Evolutionary conservation across 169 alveolate species (phyloP).

Genomic region (Cryptosporidium ryanae): DNA sequence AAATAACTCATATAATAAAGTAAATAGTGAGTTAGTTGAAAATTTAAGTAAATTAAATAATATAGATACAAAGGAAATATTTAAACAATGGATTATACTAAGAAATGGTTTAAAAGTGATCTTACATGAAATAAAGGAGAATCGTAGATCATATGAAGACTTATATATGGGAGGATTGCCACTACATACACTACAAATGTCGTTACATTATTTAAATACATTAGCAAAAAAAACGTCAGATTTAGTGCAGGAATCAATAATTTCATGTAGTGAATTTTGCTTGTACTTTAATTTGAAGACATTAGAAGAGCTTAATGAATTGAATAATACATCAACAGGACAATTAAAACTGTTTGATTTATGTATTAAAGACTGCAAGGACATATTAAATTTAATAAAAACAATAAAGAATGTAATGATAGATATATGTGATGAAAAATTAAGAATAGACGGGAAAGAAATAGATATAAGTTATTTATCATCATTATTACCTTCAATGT

Average conservation of each 20-base stretch:
- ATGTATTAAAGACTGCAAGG: slow-evolving; percentile 42
- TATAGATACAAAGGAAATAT: slow-evolving; percentile 50
- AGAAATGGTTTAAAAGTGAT: slow-evolving; percentile 37
- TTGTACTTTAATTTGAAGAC: slow-evolving; percentile 35
- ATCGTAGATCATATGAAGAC: slow-evolving; percentile 71
- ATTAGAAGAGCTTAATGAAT: slow-evolving; percentile 29
- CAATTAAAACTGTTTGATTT: slow-evolving; percentile 50
- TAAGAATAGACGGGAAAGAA: slow-evolving; percentile 67
- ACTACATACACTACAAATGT: slow-evolving; percentile 59
- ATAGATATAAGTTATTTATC: slow-evolving; percentile 51
- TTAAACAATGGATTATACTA: slow-evolving; percentile 57
- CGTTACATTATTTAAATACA: slow-evolving; percentile 42
- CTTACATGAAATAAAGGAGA: slow-evolving; percentile 23
- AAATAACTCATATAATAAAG: slow-evolving; percentile 17
- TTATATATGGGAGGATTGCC: slow-evolving; percentile 70
- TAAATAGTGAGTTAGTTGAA: slow-evolving; percentile 21
- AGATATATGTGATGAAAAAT: slow-evolving; percentile 41
- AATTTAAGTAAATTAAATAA: slow-evolving; percentile 14
- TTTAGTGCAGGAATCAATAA: slow-evolving; percentile 49
- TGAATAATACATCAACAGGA: slow-evolving; percentile 29
- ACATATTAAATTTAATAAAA: slow-evolving; percentile 36
- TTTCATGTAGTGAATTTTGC: slow-evolving; percentile 62
- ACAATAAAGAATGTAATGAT: slow-evolving; percentile 28
- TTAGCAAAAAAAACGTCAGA: slow-evolving; percentile 59
- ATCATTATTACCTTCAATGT: slow-evolving; percentile 9